A percentile compares a stretch with the other conserved stretches of the same genome.
These are phyloP conservation scores for Fragaria iinumae DNA, from an alignment of 306 rosid species.

Conservation along the genomic window DNA sequence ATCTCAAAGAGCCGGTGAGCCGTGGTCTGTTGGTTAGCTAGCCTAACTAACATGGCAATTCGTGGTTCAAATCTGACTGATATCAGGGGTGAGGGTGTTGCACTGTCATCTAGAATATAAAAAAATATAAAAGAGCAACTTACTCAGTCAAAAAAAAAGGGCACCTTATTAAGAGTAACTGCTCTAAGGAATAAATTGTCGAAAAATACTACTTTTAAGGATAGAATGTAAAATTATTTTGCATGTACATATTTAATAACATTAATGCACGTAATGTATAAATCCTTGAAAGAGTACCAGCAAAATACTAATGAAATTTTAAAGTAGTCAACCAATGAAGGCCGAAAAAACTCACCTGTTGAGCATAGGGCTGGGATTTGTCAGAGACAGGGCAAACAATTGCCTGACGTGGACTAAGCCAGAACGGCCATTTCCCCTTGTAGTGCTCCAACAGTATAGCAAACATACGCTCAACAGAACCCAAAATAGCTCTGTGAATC, in stretches of 20 bases:
- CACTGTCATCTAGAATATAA: too few relatives aligned
- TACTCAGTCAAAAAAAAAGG: too few relatives aligned
- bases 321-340: neutral
- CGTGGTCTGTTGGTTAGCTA: too few relatives aligned
- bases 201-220: too few relatives aligned
- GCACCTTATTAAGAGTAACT: neutral
- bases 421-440: conserved; percentile 97
- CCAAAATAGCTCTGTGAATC: conserved; percentile 88
- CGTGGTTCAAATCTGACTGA: too few relatives aligned
- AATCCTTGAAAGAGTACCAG: neutral
- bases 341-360: conserved; percentile 40
- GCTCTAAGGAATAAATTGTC: neutral
- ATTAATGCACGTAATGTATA: neutral
- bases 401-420: conserved; percentile 98
- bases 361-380: conserved; percentile 71
- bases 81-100: too few relatives aligned
- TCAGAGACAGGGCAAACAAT: conserved; percentile 86
- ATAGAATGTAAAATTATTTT: neutral
- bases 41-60: too few relatives aligned
- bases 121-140: too few relatives aligned
- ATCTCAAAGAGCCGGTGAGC: neutral
- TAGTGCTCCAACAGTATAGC: conserved; percentile 89
- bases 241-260: neutral
- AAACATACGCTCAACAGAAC: conserved; percentile 95
- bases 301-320: neutral